Conservation (phyloP, 2,329 filamentous ascomycete species). For the Ploettnerulaceae sp. region DNA sequence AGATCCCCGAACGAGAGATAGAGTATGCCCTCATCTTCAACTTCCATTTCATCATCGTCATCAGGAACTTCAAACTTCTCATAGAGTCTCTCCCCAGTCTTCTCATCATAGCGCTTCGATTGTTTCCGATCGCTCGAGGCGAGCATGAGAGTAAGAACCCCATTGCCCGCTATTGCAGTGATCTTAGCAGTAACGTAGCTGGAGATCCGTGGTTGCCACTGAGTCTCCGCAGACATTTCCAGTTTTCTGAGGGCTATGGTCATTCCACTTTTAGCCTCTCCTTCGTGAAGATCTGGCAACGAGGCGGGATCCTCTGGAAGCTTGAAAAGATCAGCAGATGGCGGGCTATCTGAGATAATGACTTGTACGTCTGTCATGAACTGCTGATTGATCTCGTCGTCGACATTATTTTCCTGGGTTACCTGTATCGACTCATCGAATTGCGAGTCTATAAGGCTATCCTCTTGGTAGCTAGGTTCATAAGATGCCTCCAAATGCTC, state of each 20-base stretch:
- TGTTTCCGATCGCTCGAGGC: constrained; percentile 62
- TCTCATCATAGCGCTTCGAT: constrained; percentile 56
- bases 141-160: constrained; percentile 55
- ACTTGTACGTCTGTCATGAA: constrained; percentile 25
- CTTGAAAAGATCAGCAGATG: constrained; percentile 42
- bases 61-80: constrained; percentile 72
- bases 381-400: constrained; percentile 31
- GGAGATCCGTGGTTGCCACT: constrained; percentile 61
- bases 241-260: constrained; percentile 66
- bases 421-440: constrained; percentile 24
- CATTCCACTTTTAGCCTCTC: constrained; percentile 52
- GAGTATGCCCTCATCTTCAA: constrained; percentile 55
- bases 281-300: constrained; percentile 49
- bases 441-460: constrained; percentile 24
- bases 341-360: not conserved
- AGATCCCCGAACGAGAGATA: constrained; percentile 57
- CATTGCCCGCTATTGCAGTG: constrained; percentile 49
- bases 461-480: constrained; percentile 33
- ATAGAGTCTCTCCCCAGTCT: constrained; percentile 68
- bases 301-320: constrained; percentile 37
- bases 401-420: constrained; percentile 31
- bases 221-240: constrained; percentile 54
- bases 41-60: constrained; percentile 51
- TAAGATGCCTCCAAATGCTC: constrained; percentile 35
- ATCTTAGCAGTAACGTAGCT: constrained; percentile 62